These are phyloP conservation scores for Globisporangium nodosum DNA, from an alignment of 352 stramenopile genomes.

Conservation along the genomic window DNA sequence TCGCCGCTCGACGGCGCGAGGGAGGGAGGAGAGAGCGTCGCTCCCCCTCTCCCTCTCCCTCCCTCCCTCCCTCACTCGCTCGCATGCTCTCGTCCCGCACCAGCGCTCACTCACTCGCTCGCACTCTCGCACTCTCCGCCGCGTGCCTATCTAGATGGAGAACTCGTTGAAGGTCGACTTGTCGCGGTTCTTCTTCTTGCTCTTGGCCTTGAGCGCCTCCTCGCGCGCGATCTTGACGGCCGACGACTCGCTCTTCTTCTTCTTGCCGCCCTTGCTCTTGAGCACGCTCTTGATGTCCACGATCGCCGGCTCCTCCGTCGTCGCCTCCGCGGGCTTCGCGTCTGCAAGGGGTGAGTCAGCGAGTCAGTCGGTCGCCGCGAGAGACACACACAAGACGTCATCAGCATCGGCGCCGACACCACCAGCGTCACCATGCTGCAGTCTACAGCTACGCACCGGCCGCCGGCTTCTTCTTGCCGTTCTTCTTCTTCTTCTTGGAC, in stretches of 20 bases:
- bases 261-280: slow-evolving; percentile 60
- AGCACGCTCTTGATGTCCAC: slow-evolving; percentile 74
- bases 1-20: too few relatives aligned
- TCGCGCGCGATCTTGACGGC: slow-evolving; percentile 65
- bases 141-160: slow-evolving; percentile 37
- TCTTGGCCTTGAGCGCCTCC: slow-evolving; percentile 61
- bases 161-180: slow-evolving; percentile 82
- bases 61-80: neutral
- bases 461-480: slow-evolving; percentile 47
- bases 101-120: neutral
- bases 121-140: neutral
- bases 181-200: slow-evolving; percentile 69
- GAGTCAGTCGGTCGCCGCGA: neutral
- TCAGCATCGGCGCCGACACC: neutral
- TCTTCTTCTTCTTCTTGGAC: slow-evolving; percentile 61
- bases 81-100: neutral
- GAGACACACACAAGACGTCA: neutral
- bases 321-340: slow-evolving; percentile 17
- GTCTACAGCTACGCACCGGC: neutral
- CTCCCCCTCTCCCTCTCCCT: too few relatives aligned
- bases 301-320: slow-evolving; percentile 22
- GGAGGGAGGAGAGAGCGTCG: too few relatives aligned
- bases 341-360: slow-evolving; percentile 7
- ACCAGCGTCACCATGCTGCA: neutral
- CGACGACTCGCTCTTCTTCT: slow-evolving; percentile 55